A percentile compares a stretch with the other conserved stretches of the same genome.
These are phyloP conservation scores for Botrytis sinoallii DNA, from an alignment of 2,329 filamentous ascomycete species.

Conservation along the genomic window DNA sequence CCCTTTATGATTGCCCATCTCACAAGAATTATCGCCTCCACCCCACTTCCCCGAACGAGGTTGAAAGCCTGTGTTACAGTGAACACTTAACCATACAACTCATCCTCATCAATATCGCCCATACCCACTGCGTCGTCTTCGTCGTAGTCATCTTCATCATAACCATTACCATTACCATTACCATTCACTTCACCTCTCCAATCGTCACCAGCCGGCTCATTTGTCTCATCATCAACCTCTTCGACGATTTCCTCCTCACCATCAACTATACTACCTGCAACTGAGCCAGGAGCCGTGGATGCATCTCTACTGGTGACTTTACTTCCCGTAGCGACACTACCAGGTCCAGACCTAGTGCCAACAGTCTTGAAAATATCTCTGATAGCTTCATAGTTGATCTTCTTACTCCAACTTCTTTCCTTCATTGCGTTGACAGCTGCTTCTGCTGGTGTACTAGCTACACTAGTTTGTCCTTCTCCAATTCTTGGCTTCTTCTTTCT, in stretches of 20 bases:
- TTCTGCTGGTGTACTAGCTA: constrained; percentile 65
- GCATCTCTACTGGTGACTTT: constrained; percentile 41
- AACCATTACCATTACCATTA: not conserved
- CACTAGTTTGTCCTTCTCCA: constrained; percentile 62
- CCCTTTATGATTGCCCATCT: not conserved
- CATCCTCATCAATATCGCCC: constrained; percentile 17
- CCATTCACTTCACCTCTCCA: constrained; percentile 5
- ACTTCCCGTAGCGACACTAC: constrained; percentile 45
- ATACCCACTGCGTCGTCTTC: constrained; percentile 9
- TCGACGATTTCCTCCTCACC: not conserved
- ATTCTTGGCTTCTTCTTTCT: constrained; percentile 56
- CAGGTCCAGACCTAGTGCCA: constrained; percentile 44
- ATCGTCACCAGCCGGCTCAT: constrained; percentile 8
- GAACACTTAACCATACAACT: constrained; percentile 1
- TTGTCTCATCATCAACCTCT: not conserved
- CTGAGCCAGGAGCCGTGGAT: constrained; percentile 13
- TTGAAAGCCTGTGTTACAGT: not conserved
- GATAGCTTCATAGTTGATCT: constrained; percentile 70
- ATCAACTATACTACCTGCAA: constrained; percentile 20
- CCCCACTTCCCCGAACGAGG: not conserved
- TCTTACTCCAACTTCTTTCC: constrained; percentile 65
- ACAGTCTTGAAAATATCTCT: constrained; percentile 38
- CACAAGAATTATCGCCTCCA: not conserved
- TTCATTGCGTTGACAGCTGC: constrained; percentile 67
- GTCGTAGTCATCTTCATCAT: constrained; percentile 16